These are phyloP conservation scores for Hydrangea macrophylla DNA, from an alignment of 148 eudicot species.

Conservation along the genomic window DNA sequence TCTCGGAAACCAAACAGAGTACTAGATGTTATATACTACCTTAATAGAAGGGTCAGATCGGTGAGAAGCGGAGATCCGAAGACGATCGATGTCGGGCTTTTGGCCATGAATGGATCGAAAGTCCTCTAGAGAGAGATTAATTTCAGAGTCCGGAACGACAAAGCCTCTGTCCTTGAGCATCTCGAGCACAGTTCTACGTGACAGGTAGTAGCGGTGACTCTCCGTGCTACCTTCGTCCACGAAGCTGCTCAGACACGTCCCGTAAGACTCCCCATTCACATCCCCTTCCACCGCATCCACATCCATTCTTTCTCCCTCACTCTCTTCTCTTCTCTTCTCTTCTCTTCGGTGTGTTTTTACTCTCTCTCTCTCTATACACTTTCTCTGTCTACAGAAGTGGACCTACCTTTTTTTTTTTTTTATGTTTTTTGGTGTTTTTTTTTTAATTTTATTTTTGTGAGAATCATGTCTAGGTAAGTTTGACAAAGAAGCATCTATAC, in stretches of 20 bases:
- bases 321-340: conserved; percentile 6
- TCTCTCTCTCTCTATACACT: not conserved
- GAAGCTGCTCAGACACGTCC: conserved; percentile 46
- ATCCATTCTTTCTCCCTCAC: conserved; percentile 23
- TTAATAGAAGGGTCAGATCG: conserved; percentile 48
- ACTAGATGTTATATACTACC: conserved; percentile 24
- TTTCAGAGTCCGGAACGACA: conserved; percentile 50
- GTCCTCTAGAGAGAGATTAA: conserved; percentile 45
- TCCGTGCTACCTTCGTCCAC: conserved; percentile 62
- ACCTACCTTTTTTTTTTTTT: too few species aligned
- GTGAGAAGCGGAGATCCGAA: conserved; percentile 57
- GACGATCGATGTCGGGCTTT: conserved; percentile 56
- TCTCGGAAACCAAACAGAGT: not conserved
- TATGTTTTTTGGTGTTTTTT: too few species aligned
- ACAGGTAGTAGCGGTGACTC: conserved; percentile 74
- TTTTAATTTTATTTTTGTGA: too few species aligned
- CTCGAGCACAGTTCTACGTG: conserved; percentile 65
- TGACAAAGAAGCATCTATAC: too few species aligned
- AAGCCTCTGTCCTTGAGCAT: conserved; percentile 88
- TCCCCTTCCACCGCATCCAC: conserved; percentile 29
- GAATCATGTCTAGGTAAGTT: too few species aligned
- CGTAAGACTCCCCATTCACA: conserved; percentile 19
- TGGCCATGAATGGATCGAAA: conserved; percentile 57
- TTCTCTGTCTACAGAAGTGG: too few species aligned
- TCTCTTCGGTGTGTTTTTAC: not conserved